A percentile compares a stretch with the other conserved stretches of the same genome.
phyloP scores from a whole-genome alignment of 306 rosid species.

The Hippophae rhamnoides region DNA sequence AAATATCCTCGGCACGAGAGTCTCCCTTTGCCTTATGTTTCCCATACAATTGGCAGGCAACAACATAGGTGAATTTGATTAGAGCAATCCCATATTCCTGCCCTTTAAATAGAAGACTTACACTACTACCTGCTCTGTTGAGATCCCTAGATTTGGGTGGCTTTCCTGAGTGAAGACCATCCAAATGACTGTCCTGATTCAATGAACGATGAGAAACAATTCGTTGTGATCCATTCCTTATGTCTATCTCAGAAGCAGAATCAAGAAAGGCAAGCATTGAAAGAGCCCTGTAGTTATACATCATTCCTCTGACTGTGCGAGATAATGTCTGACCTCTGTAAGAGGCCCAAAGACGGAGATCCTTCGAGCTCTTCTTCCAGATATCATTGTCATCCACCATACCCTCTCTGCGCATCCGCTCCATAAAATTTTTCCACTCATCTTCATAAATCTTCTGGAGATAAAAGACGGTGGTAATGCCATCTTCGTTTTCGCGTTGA shows the following conservation, averaged over 20 bases:
- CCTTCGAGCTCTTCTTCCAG: conserved; percentile 43
- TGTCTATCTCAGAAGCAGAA: conserved; percentile 66
- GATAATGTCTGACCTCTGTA: conserved; percentile 89
- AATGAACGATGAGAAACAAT: conserved; percentile 46
- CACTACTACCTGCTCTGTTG: conserved; percentile 42
- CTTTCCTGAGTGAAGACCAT: conserved; percentile 30
- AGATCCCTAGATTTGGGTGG: conserved; percentile 33
- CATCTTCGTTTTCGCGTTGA: conserved; percentile 77
- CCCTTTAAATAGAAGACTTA: conserved; percentile 49
- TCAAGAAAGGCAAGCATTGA: conserved; percentile 85
- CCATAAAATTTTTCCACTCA: conserved; percentile 86
- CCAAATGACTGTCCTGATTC: conserved; percentile 24
- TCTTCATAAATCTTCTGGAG: conserved; percentile 85
- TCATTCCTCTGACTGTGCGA: conserved; percentile 93
- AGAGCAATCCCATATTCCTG: conserved; percentile 64
- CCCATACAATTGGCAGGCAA: conserved; percentile 85
- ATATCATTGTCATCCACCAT: conserved; percentile 54
- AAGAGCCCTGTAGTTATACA: conserved; percentile 88
- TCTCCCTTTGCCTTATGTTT: conserved; percentile 61
- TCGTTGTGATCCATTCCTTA: conserved; percentile 40
- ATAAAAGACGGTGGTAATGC: conserved; percentile 74
- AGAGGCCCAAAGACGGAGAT: conserved; percentile 86
- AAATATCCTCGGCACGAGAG: conserved; percentile 74
- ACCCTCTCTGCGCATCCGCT: conserved; percentile 76
- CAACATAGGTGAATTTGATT: conserved; percentile 87